These are phyloP conservation scores for Komagataella kurtzmanii DNA, from an alignment of 805 yeast species.

Conservation along the genomic window DNA sequence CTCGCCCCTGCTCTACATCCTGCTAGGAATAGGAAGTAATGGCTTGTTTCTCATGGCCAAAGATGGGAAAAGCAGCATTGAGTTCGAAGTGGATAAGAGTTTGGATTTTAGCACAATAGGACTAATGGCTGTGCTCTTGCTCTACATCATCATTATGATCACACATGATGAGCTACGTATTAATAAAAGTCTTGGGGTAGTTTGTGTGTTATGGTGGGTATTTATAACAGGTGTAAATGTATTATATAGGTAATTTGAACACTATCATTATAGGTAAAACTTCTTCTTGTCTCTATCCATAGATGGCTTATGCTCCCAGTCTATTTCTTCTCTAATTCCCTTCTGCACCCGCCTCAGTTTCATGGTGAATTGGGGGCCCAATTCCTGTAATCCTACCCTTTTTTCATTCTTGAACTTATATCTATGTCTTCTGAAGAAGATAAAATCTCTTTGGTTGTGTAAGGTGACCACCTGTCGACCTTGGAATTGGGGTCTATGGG, in stretches of 20 bases:
- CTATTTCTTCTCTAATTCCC: constrained; percentile 84
- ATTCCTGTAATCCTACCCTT: constrained; percentile 86
- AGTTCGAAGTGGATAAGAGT: constrained; percentile 23
- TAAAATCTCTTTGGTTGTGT: constrained; percentile 92
- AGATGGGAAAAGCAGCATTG: constrained; percentile 8
- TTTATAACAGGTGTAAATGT: constrained; percentile 10
- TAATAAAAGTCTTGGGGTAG: constrained; percentile 24
- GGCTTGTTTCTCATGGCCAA: constrained; percentile 18
- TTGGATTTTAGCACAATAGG: constrained; percentile 25
- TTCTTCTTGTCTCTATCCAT: constrained; percentile 95
- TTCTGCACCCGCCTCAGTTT: constrained; percentile 79
- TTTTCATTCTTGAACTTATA: constrained; percentile 83
- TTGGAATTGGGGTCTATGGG: constrained; percentile 84
- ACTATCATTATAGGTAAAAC: constrained; percentile 49
- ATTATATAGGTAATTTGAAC: constrained; percentile 3
- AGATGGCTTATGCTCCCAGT: constrained; percentile 93
- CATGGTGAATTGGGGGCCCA: constrained; percentile 94
- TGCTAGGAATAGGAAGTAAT: constrained; percentile 38
- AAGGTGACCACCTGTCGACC: constrained; percentile 94
- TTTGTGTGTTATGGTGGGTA: constrained; percentile 19
- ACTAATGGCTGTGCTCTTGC: constrained; percentile 22
- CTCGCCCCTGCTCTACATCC: constrained; percentile 32
- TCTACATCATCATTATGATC: constrained; percentile 28
- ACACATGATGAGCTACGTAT: constrained; percentile 28
- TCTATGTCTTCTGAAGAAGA: constrained; percentile 91